These are phyloP conservation scores for Crithidia thermophila DNA, from an alignment of 208 protist species.

Conservation along the genomic window DNA sequence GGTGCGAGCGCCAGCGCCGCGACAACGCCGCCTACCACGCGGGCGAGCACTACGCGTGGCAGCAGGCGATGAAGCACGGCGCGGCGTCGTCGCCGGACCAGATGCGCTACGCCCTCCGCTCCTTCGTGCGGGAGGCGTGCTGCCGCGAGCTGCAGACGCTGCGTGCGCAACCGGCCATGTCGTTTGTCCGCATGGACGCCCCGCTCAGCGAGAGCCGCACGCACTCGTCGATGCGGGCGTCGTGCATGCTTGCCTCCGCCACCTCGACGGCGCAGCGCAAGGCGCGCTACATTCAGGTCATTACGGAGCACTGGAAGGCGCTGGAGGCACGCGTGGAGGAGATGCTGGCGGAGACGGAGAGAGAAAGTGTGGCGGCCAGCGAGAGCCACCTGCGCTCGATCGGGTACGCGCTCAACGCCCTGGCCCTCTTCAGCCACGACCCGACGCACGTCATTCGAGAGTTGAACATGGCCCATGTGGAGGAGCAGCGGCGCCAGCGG, in stretches of 20 bases:
- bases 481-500: slow-evolving; percentile 40
- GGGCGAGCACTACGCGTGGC: slow-evolving; percentile 28
- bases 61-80: slow-evolving; percentile 29
- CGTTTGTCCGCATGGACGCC: slow-evolving; percentile 26
- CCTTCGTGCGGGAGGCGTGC: slow-evolving; percentile 42
- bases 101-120: slow-evolving; percentile 39
- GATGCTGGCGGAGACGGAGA: slow-evolving; percentile 33
- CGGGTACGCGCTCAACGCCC: slow-evolving; percentile 27
- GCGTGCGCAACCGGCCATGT: slow-evolving; percentile 29
- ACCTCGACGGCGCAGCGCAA: slow-evolving; percentile 30
- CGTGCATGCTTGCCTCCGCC: slow-evolving; percentile 33
- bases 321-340: slow-evolving; percentile 36
- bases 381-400: slow-evolving; percentile 30
- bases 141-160: slow-evolving; percentile 35
- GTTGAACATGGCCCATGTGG: slow-evolving; percentile 34
- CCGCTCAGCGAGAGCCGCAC: slow-evolving; percentile 16
- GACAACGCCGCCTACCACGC: slow-evolving; percentile 23
- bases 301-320: slow-evolving; percentile 33
- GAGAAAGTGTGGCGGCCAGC: neutral
- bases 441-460: slow-evolving; percentile 36
- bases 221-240: slow-evolving; percentile 26
- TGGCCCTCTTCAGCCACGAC: slow-evolving; percentile 46
- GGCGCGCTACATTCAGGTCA: slow-evolving; percentile 28
- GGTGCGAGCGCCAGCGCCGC: slow-evolving; percentile 26
- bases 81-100: slow-evolving; percentile 17